A percentile compares a stretch with the other conserved stretches of the same genome.
Conservation (phyloP, 1,284 basidiomycete species). For the Kwoniella shivajii region DNA sequence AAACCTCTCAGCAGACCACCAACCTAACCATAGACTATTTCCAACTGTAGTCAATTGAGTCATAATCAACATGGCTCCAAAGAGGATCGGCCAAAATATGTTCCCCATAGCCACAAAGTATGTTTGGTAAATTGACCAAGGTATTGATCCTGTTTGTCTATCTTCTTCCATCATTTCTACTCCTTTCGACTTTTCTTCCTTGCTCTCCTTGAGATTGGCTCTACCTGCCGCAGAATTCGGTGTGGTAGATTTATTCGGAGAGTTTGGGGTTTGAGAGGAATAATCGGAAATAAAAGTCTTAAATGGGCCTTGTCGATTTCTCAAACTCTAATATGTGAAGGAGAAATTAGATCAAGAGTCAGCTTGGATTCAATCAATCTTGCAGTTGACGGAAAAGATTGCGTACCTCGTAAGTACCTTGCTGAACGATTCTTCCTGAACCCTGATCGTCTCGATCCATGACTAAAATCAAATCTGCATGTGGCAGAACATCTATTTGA, state of each 20-base stretch:
- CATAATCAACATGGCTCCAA: constrained; percentile 21
- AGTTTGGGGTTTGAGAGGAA: background rate
- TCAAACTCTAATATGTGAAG: constrained; percentile 7
- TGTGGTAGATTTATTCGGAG: background rate
- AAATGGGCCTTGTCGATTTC: constrained; percentile 17
- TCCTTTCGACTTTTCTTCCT: constrained; percentile 44
- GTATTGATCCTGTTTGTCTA: constrained; percentile 36
- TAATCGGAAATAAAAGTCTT: constrained; percentile 16
- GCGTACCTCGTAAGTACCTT: constrained; percentile 41
- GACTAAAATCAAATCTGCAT: constrained; percentile 33
- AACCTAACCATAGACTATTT: constrained; percentile 39
- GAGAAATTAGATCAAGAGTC: too few species aligned
- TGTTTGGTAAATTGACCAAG: constrained; percentile 28
- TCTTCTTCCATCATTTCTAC: constrained; percentile 58
- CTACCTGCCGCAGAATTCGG: background rate
- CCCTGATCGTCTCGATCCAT: constrained; percentile 23
- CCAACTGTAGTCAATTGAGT: constrained; percentile 33
- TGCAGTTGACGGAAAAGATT: background rate
- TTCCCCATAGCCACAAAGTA: constrained; percentile 29
- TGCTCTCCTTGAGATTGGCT: background rate
- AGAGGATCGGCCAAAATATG: constrained; percentile 15
- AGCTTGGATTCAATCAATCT: background rate
- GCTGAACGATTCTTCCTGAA: constrained; percentile 31
- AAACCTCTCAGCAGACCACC: constrained; percentile 37
- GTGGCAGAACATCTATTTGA: constrained; percentile 62